Evolutionary conservation across 371 early-diverging fungal genomes (phyloP).

Genomic region (Mortierella sp.): DNA sequence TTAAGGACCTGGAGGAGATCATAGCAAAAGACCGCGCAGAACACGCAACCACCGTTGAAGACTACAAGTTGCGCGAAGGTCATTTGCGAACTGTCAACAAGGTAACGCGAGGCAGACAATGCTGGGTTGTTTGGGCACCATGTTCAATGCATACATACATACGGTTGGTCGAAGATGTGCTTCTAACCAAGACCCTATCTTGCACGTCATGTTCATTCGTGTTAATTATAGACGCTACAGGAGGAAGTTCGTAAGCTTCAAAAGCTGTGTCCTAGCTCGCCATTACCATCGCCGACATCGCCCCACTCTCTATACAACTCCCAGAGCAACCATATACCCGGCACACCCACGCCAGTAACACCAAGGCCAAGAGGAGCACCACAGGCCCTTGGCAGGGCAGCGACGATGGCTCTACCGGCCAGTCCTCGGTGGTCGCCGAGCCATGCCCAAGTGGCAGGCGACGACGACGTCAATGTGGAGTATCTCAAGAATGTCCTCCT

Average conservation of each 20-base stretch:
- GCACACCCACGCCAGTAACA: constrained; percentile 17
- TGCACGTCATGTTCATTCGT: neutral
- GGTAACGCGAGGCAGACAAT: constrained; percentile 38
- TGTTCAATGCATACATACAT: no score
- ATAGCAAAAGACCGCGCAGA: constrained; percentile 30
- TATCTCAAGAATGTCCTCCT: constrained; percentile 89
- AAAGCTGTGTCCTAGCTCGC: constrained; percentile 28
- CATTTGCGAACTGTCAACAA: constrained; percentile 79
- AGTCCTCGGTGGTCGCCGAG: constrained; percentile 21
- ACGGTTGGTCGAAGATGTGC: no score
- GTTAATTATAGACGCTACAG: constrained; percentile 66
- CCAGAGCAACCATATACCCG: constrained; percentile 11
- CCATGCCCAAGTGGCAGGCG: neutral
- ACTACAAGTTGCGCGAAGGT: constrained; percentile 71
- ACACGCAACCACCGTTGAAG: constrained; percentile 65
- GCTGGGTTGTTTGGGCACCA: no score
- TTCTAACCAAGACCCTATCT: no score
- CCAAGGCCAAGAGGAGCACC: neutral
- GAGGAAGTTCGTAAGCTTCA: constrained; percentile 67
- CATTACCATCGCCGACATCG: constrained; percentile 37
- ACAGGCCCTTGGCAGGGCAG: neutral
- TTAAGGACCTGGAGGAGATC: constrained; percentile 36
- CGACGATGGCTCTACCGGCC: constrained; percentile 6
- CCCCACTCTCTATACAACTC: constrained; percentile 27
- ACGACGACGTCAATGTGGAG: constrained; percentile 77